These are phyloP conservation scores for Blastomyces parvus DNA, from an alignment of 2,329 filamentous ascomycete species.

Conservation along the genomic window DNA sequence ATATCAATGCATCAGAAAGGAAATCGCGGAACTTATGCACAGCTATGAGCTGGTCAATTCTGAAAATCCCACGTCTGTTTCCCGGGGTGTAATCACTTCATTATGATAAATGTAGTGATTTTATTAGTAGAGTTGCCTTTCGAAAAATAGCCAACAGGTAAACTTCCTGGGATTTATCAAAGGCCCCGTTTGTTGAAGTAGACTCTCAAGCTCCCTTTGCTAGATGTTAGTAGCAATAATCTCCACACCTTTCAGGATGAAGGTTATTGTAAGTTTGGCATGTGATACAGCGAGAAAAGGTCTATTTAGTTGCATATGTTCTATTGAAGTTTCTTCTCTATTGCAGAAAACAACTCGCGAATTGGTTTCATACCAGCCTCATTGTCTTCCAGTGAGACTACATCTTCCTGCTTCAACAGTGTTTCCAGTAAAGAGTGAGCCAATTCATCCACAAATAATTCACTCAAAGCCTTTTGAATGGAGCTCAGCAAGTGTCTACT, in stretches of 20 bases:
- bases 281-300: neutral
- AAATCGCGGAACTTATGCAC: too few relatives aligned
- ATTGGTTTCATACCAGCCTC: neutral
- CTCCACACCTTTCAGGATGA: neutral
- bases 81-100: neutral
- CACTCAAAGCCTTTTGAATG: neutral
- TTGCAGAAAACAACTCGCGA: neutral
- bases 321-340: neutral
- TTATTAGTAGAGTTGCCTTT: neutral
- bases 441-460: neutral
- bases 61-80: neutral
- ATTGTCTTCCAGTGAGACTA: neutral
- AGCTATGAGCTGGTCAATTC: neutral
- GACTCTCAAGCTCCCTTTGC: neutral
- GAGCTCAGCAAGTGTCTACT: neutral
- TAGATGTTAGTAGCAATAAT: neutral
- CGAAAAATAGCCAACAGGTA: neutral
- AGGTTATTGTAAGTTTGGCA: neutral
- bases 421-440: neutral
- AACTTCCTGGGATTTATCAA: neutral
- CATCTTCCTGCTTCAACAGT: neutral
- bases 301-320: neutral
- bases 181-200: neutral
- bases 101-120: neutral
- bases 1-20: neutral